Evolutionary conservation across 2,329 filamentous ascomycete species (phyloP).

Genomic region (Tolypocladium album): DNA sequence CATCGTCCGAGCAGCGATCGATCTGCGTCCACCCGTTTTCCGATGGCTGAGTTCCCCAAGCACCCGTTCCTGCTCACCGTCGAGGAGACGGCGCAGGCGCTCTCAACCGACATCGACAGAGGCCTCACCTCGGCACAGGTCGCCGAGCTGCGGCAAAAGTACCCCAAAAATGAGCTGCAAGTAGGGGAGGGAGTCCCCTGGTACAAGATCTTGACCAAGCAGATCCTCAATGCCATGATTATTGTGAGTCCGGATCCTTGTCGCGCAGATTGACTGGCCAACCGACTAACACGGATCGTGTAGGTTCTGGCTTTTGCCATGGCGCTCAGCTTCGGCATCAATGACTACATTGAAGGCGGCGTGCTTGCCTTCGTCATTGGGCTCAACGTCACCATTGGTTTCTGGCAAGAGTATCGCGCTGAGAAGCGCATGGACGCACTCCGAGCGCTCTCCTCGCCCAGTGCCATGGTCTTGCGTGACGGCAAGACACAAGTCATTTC

Average conservation of each 20-base stretch:
- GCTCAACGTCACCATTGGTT: conserved; percentile 59
- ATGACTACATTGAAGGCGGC: conserved; percentile 56
- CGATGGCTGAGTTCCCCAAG: conserved; percentile 32
- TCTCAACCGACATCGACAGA: conserved; percentile 54
- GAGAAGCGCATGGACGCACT: conserved; percentile 59
- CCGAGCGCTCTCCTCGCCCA: conserved; percentile 50
- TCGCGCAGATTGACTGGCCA: not conserved
- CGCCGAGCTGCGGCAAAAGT: conserved; percentile 42
- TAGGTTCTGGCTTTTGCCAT: conserved; percentile 70
- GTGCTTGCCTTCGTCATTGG: conserved; percentile 57
- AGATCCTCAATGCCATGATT: conserved; percentile 71
- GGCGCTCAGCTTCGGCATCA: conserved; percentile 57
- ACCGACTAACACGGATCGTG: not conserved
- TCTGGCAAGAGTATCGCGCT: conserved; percentile 53
- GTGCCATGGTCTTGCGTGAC: conserved; percentile 49
- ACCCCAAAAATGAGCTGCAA: conserved; percentile 61
- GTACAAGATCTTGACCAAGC: conserved; percentile 63
- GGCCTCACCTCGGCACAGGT: conserved; percentile 55
- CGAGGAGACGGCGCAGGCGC: conserved; percentile 50
- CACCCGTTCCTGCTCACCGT: conserved; percentile 52
- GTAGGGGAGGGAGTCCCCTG: conserved; percentile 55
- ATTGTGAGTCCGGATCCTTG: conserved; percentile 33
- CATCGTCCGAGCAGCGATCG: conserved; percentile 7
- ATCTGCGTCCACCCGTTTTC: conserved; percentile 4
- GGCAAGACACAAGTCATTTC: conserved; percentile 46